A percentile compares a stretch with the other conserved stretches of the same genome.
These are phyloP conservation scores for Colletotrichum kahawae DNA, from an alignment of 2,329 filamentous ascomycete genomes.

Conservation along the genomic window DNA sequence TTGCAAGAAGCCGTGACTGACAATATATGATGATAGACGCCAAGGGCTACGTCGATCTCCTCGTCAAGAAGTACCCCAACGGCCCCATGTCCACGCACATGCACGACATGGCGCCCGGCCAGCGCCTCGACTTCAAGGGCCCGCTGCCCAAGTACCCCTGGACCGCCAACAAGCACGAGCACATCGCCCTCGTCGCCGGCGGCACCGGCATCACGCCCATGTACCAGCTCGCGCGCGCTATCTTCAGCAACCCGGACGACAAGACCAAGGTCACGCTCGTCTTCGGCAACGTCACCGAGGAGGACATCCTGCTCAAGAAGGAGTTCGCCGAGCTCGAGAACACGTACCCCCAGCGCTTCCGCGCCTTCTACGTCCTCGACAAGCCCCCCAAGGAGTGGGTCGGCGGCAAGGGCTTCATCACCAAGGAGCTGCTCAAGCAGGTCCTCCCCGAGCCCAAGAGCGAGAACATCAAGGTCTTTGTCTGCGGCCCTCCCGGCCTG, in stretches of 20 bases:
- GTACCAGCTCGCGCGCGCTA: slow-evolving; percentile 90
- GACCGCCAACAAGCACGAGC: slow-evolving; percentile 89
- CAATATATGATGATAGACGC: slow-evolving; percentile 55
- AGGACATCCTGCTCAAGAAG: slow-evolving; percentile 89
- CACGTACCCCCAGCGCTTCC: slow-evolving; percentile 93
- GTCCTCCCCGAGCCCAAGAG: slow-evolving; percentile 91
- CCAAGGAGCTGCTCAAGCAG: slow-evolving; percentile 91
- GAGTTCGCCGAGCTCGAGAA: slow-evolving; percentile 90
- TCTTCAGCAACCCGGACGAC: slow-evolving; percentile 96
- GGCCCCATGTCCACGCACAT: slow-evolving; percentile 93
- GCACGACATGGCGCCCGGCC: slow-evolving; percentile 80
- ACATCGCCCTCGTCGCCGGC: slow-evolving; percentile 87
- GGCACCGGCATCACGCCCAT: slow-evolving; percentile 97
- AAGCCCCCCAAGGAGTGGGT: slow-evolving; percentile 80
- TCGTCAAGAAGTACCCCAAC: slow-evolving; percentile 90
- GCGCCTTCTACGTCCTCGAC: slow-evolving; percentile 92
- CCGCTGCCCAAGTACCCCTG: slow-evolving; percentile 94
- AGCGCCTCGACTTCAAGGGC: slow-evolving; percentile 90
- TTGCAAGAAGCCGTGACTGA: not conserved
- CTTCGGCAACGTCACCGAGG: slow-evolving; percentile 87
- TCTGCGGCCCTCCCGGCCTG: slow-evolving; percentile 90
- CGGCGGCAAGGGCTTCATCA: slow-evolving; percentile 80
- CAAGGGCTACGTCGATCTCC: slow-evolving; percentile 82
- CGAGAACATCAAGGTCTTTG: slow-evolving; percentile 94
- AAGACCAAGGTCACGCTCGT: slow-evolving; percentile 97